phyloP scores from a whole-genome alignment of 2,329 filamentous ascomycete genomes.

The Fusarium lateritium region DNA sequence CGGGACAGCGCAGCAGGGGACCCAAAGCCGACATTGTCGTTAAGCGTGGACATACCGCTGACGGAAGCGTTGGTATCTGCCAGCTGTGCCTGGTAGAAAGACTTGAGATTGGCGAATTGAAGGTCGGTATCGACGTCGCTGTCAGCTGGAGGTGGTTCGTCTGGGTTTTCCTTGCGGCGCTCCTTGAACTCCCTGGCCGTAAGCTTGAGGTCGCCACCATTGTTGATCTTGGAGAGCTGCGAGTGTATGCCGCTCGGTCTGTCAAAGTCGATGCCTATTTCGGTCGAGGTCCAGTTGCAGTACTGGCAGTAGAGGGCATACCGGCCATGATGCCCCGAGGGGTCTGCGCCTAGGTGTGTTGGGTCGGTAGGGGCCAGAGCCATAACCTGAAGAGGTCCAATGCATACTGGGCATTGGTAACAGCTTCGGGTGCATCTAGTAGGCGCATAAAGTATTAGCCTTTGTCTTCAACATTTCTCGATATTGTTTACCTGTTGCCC shows the following conservation, averaged over 20 bases:
- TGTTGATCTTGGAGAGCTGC: conserved; percentile 81
- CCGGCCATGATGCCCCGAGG: conserved; percentile 59
- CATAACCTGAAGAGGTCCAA: conserved; percentile 82
- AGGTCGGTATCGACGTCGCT: conserved; percentile 73
- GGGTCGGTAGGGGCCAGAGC: conserved; percentile 73
- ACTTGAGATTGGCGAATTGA: conserved; percentile 80
- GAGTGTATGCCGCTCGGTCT: conserved; percentile 88
- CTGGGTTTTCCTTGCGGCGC: conserved; percentile 63
- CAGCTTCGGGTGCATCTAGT: conserved; percentile 90
- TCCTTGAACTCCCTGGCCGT: conserved; percentile 67
- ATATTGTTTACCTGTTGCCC: conserved; percentile 82
- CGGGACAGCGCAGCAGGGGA: conserved; percentile 87
- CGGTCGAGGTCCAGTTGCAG: conserved; percentile 92
- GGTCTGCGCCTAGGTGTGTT: conserved; percentile 61
- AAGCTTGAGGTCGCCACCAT: conserved; percentile 68
- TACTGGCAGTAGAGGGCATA: conserved; percentile 90
- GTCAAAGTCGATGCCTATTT: conserved; percentile 91
- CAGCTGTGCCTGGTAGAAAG: conserved; percentile 87
- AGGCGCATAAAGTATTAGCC: conserved; percentile 33
- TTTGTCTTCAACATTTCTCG: conserved; percentile 1
- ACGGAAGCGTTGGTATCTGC: conserved; percentile 71
- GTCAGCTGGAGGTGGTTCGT: conserved; percentile 57
- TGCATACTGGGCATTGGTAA: conserved; percentile 93
- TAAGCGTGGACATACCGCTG: conserved; percentile 59
- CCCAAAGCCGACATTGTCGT: conserved; percentile 67